Conservation (phyloP, 202 grass and related monocot species). For the Musa balbisiana region DNA sequence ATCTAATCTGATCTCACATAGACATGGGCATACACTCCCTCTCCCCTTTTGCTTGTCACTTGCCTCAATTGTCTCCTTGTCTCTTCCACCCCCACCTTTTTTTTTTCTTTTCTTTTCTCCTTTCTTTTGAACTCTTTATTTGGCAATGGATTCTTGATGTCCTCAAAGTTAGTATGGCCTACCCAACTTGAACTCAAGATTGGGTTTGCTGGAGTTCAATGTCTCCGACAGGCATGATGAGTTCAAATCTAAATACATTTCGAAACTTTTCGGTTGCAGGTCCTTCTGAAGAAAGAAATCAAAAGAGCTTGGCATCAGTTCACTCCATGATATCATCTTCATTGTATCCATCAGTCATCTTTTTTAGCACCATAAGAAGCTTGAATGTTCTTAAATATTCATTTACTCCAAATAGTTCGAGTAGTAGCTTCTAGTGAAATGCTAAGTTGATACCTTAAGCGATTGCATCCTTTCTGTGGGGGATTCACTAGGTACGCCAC, state of each 20-base stretch:
- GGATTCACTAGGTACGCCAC: slow-evolving; percentile 1
- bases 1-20: background rate
- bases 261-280: background rate
- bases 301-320: background rate
- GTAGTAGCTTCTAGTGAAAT: too few relatives aligned
- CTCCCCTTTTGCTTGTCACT: background rate
- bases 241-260: slow-evolving; percentile 11
- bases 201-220: background rate
- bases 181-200: slow-evolving; percentile 14
- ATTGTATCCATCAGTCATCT: too few relatives aligned
- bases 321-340: too few relatives aligned
- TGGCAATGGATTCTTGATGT: background rate
- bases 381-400: too few relatives aligned
- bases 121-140: slow-evolving; percentile 16
- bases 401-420: too few relatives aligned
- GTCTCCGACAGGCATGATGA: slow-evolving; percentile 16
- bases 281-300: background rate
- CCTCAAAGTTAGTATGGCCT: background rate
- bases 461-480: background rate
- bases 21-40: background rate
- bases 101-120: background rate
- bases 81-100: background rate
- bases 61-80: slow-evolving; percentile 1
- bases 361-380: too few relatives aligned
- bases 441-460: background rate